A percentile compares a stretch with the other conserved stretches of the same genome.
Conservation (phyloP, 2,329 filamentous ascomycete genomes). For the Scedosporium dehoogii region DNA sequence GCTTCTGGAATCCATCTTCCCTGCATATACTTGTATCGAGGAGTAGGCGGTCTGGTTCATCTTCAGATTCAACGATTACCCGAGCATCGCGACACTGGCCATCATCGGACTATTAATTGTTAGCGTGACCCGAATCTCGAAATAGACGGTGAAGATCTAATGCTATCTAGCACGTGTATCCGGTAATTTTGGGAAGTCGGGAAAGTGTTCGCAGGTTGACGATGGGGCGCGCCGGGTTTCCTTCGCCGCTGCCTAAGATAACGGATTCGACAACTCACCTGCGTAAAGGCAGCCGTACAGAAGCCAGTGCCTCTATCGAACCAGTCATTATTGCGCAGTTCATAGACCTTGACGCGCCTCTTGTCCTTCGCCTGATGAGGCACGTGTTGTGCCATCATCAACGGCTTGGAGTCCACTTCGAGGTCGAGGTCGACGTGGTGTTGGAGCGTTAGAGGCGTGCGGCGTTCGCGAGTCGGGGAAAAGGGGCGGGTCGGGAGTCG, state of each 20-base stretch:
- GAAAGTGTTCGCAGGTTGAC: not conserved
- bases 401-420: conserved; percentile 48
- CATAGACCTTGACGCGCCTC: conserved; percentile 94
- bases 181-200: not conserved
- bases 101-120: conserved; percentile 36
- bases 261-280: conserved; percentile 45
- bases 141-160: not conserved
- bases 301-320: conserved; percentile 96
- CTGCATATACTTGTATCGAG: conserved; percentile 85
- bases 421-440: conserved; percentile 10
- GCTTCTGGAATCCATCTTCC: conserved; percentile 95
- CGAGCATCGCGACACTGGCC: conserved; percentile 67
- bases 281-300: conserved; percentile 67
- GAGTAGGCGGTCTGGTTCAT: conserved; percentile 72
- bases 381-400: conserved; percentile 64
- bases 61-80: conserved; percentile 88
- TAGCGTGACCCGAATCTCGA: not conserved
- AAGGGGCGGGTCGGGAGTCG: not conserved
- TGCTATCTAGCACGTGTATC: not conserved
- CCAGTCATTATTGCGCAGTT: conserved; percentile 98
- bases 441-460: not conserved
- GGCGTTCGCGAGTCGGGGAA: not conserved
- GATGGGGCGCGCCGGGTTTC: not conserved
- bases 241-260: not conserved
- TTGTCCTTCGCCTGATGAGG: conserved; percentile 58